Base-by-base conservation (phyloP, 2,329 filamentous ascomycete species). In the Alternaria sp. region DNA sequence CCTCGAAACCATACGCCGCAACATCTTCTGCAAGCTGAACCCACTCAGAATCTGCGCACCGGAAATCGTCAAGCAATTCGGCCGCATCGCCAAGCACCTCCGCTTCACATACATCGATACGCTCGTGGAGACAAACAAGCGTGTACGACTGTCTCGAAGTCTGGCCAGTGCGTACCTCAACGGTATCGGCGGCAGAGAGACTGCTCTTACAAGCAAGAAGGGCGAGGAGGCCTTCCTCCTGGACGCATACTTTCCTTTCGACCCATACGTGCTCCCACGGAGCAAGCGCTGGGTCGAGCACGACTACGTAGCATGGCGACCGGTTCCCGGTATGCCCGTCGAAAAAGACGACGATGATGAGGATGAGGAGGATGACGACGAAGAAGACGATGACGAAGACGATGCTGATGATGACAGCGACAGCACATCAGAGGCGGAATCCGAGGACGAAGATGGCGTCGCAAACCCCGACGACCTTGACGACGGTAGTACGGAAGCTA, bases 161-260 rank as follows among this genome's bases (percentile, higher is more conserved):
- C 86, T 89, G 3, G 84, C 85, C 9, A 86, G 85, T 36, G 84
- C 87, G 67, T 84, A 86, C 17, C 65, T 74, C 13, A 73, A 74
- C 54, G 75, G 76, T 6, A 71, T 78, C 1, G 75, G 86, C 6
- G 84, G 86, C 58, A 86, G 88, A 50, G 87, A 89, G 69, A 87
- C 83, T 58, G 83, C 83, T 2, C 80, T 83, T 45, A 82, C 79
- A 10, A 78, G 77, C 57, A 84, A 84, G 71, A 86, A 89, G 57
- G 91, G 92, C 62, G 93, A 97, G 69, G 89, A 90, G 66, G 91
- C 89, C 74, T 90, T 95, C 74, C 91, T 97, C 79, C 86, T 99
- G 2, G 94, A 98, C 71, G 92, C 93, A 0, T 97, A 97, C 79
- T 99, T 98, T 75, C 96, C 96, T 0, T 99, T 99, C 74, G 96